Percentiles rank a stretch among this genome's conserved stretches.
phyloP scores from a whole-genome alignment of 768 basidiomycete species.

The Scleroderma citrinum region DNA sequence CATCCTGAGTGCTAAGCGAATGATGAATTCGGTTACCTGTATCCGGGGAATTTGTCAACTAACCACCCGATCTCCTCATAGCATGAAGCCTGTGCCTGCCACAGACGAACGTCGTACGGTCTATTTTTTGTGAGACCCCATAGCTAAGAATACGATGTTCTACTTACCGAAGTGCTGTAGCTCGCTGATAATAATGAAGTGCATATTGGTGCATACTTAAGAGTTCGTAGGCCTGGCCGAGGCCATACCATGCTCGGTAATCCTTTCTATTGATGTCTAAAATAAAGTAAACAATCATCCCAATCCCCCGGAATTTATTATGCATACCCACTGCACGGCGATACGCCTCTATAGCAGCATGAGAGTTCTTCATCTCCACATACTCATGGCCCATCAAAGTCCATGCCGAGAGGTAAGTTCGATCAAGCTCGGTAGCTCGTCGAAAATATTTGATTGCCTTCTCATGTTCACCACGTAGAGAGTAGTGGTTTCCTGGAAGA shows the following conservation, averaged over 20 bases:
- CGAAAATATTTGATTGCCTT: conserved; percentile 95
- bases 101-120: conserved; percentile 93
- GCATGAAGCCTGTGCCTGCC: conserved; percentile 91
- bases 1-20: conserved; percentile 66
- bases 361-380: conserved; percentile 98
- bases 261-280: conserved; percentile 94
- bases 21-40: conserved; percentile 2
- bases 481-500: conserved; percentile 89
- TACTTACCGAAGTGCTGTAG: conserved; percentile 79
- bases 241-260: conserved; percentile 97
- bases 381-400: conserved; percentile 99
- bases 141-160: not conserved
- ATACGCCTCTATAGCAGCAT: conserved; percentile 98
- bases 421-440: conserved; percentile 90
- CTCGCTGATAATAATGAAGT: conserved; percentile 92
- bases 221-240: conserved; percentile 96
- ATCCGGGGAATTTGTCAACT: conserved; percentile 12
- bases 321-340: conserved; percentile 88
- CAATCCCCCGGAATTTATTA: not conserved
- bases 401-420: conserved; percentile 95
- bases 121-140: conserved; percentile 33
- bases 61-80: conserved; percentile 90
- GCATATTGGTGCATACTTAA: conserved; percentile 97
- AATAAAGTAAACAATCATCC: not conserved
- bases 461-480: conserved; percentile 87